Evolutionary conservation across 129 eudicot genomes (phyloP).

Genomic region (Heracleum sosnowskyi): DNA sequence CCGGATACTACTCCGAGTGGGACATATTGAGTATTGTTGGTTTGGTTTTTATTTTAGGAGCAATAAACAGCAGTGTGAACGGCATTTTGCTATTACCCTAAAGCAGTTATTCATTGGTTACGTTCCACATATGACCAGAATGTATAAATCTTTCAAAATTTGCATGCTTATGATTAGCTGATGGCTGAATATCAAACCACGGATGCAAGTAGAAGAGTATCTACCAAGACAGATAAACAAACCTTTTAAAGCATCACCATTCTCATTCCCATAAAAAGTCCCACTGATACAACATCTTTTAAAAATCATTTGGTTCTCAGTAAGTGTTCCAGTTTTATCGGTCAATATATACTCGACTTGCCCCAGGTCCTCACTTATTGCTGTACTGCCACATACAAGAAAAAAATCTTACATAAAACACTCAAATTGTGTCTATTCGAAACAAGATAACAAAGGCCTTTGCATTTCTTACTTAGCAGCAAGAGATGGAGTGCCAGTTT

Average conservation of each 20-base stretch:
- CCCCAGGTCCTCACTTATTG: slow-evolving; percentile 99
- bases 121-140: neutral
- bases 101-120: neutral
- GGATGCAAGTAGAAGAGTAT: neutral
- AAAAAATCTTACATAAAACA: slow-evolving; percentile 19
- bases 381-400: slow-evolving; percentile 85
- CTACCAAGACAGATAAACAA: slow-evolving; percentile 8
- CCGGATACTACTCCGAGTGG: neutral
- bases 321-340: slow-evolving; percentile 96
- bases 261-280: slow-evolving; percentile 79
- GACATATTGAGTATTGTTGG: neutral
- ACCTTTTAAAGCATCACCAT: slow-evolving; percentile 92
- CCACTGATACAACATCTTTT: slow-evolving; percentile 84
- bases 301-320: slow-evolving; percentile 92
- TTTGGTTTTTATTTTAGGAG: neutral
- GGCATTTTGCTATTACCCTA: neutral
- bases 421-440: neutral
- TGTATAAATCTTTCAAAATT: neutral
- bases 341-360: slow-evolving; percentile 99
- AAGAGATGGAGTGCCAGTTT: slow-evolving; percentile 66
- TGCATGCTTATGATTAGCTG: neutral
- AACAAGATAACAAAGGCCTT: slow-evolving; percentile 6
- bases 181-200: neutral
- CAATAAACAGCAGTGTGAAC: neutral
- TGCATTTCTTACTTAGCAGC: slow-evolving; percentile 77